These are phyloP conservation scores for Xenoacremonium recifei DNA, from an alignment of 2,329 filamentous ascomycete species.

Conservation along the genomic window DNA sequence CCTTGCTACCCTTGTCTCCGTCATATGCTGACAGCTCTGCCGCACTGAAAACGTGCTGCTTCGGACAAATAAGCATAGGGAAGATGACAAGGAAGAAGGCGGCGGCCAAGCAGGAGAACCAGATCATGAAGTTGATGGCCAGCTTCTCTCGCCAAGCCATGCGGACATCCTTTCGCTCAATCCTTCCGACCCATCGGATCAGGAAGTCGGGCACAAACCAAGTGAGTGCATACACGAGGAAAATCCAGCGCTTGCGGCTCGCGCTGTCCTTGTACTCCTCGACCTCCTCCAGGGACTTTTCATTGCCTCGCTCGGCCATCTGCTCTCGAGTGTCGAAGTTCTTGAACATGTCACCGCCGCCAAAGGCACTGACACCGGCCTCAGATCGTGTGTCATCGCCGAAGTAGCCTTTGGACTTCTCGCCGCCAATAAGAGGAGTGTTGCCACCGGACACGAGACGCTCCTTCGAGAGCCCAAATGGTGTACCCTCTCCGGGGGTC, in stretches of 20 bases:
- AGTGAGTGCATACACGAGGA: conserved; percentile 78
- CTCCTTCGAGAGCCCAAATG: conserved; percentile 63
- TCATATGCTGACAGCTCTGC: conserved; percentile 72
- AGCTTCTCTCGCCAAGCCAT: conserved; percentile 96
- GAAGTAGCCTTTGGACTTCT: conserved; percentile 82
- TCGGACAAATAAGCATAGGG: conserved; percentile 85
- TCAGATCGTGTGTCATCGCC: conserved; percentile 84
- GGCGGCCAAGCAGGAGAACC: conserved; percentile 74
- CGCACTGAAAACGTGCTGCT: conserved; percentile 80
- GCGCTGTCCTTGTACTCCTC: conserved; percentile 77
- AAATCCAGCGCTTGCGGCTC: conserved; percentile 88
- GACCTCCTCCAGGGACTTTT: conserved; percentile 85
- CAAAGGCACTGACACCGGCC: conserved; percentile 85
- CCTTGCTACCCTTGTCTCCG: conserved; percentile 61
- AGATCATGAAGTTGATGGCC: conserved; percentile 97
- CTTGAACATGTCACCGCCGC: conserved; percentile 95
- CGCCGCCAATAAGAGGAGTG: conserved; percentile 63
- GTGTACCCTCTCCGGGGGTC: conserved; percentile 56
- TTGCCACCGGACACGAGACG: conserved; percentile 51
- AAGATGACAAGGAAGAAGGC: conserved; percentile 91
- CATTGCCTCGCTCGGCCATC: conserved; percentile 92
- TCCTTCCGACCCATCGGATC: conserved; percentile 74
- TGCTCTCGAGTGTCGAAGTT: conserved; percentile 92
- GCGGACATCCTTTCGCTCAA: conserved; percentile 89
- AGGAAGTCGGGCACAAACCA: conserved; percentile 85